Base-by-base conservation (phyloP, 306 rosid genomes). In the Castanea crenata region DNA sequence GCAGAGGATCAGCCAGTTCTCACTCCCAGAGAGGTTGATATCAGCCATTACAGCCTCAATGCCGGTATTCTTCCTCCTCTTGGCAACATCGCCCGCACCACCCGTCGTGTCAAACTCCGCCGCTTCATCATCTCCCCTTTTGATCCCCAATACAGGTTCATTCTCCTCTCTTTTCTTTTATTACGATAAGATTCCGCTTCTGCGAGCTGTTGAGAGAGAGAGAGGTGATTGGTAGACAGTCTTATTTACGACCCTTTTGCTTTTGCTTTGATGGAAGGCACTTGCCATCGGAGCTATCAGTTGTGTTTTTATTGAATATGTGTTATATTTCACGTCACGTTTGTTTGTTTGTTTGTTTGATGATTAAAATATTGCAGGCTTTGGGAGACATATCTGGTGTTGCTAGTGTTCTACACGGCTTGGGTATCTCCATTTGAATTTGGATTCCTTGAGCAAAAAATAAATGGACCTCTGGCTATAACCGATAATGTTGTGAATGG, bases 401-500 rank as follows among this genome's bases (percentile, higher is more conserved):
- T 82, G 6, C 78, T 90, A 11, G 97, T 94, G 21, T 80, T 88
- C 82, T 94, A 94, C 86, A 89, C 93, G 12, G 94, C 97, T 18
- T 94, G 97, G 93, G 93, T 78, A 29, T 86, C 85, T 4, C 98
- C 96, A 0, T 94, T 92, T 82, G 98, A 94, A 71, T 83, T 94
- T 19, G 98, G 97, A n/a, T 94, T 94, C 75, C 65, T 94, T 1
- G 41, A 8, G 46, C 46, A 49, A 15, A 49, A 74, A 19, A 81
- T 91, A 2, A 23, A 0, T 34, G 78, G 75, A 15, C 5, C 49
- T 56, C 81, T 90, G 3, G 81, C 89, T 5, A 25, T 80, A 6
- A n/a, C 62, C 0, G 97, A 94, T 67, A 92, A 94, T 49, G 79
- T 92, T 18, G 94, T 94, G 15, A 94, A 94, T 49, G 82, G 55